Conservation (phyloP, 1,284 basidiomycete genomes). For the Fomitopsis schrenkii region DNA sequence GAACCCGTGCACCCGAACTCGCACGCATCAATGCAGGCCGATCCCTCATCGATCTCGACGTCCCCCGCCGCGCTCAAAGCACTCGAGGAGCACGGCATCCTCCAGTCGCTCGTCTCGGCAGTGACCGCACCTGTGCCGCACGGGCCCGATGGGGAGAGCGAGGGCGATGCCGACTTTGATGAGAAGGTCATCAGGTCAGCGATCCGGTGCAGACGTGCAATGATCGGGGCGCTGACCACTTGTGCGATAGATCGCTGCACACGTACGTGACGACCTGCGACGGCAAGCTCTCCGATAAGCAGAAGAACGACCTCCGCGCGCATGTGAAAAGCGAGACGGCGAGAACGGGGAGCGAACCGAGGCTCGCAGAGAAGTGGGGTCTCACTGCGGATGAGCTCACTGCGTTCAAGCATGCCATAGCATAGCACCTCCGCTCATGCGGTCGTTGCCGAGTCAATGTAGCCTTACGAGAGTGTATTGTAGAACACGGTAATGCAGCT, state of each 20-base stretch:
- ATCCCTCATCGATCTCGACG: conserved; percentile 49
- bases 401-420: conserved; percentile 16
- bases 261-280: conserved; percentile 48
- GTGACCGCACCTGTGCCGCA: conserved; percentile 55
- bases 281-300: conserved; percentile 36
- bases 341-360: conserved; percentile 15
- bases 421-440: not conserved
- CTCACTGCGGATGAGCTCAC: conserved; percentile 18
- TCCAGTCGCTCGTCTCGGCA: conserved; percentile 36
- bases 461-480: not conserved
- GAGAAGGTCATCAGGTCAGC: conserved; percentile 72
- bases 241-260: conserved; percentile 44
- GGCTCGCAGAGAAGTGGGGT: conserved; percentile 24
- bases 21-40: conserved; percentile 53
- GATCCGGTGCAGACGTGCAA: conserved; percentile 14
- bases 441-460: not conserved
- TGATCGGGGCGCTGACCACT: not conserved
- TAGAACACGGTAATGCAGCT: not conserved
- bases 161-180: conserved; percentile 73
- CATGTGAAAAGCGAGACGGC: conserved; percentile 25
- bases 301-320: conserved; percentile 38
- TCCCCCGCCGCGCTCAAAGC: conserved; percentile 44
- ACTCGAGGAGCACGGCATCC: conserved; percentile 42
- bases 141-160: conserved; percentile 67
- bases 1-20: conserved; percentile 61